Base-by-base conservation (phyloP, 2,329 filamentous ascomycete genomes). In the Colletotrichum tabaci region DNA sequence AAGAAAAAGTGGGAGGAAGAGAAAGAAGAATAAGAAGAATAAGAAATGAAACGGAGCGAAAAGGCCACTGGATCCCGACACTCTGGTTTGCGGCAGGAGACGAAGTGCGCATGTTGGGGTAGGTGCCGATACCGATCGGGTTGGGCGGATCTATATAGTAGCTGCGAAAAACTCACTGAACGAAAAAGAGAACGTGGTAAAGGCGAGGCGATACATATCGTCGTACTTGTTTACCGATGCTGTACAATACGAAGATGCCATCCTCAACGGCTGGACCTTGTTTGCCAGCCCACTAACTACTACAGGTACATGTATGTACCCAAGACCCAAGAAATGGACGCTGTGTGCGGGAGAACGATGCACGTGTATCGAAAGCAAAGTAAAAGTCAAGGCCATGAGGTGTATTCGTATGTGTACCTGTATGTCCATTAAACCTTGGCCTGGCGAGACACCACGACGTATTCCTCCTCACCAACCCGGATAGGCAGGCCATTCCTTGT, bases 391-490 rank as follows among this genome's bases (percentile, higher is more conserved):
- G 60, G 60, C 44, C 46, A 38, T 47, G 49, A 16, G 26, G 65
- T 21, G 55, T 50, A 35, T 58, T 49, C 35, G 35, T 38, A 38
- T 30, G 26, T 30, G 26, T 6, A 35, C 8, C 8, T 38, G 35
- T 10, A 38, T 38, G 61, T 38, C 65, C 63, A 57, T 62, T 44
- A 71, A 62, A 71, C 56, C 61, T 57, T 67, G 42, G 35, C 23
- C 47, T 52, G 49, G 18, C 38, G n/a, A 52, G 21, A 42, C 40
- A 9, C 38, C 38, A 26, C 46, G 50, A 40, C 15, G 9, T 55
- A 16, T 38, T 38, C 38, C 40, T 46, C 35, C n/a, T 15, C 35
- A 13, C 35, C 49, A 42, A 21, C 23, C 13, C 38, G 38, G 16
- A 46, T 10, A 44, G 61, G 15, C 26, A 44, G 9, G 52, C 21